These are phyloP conservation scores for Phanerochaete carnosa DNA, from an alignment of 768 basidiomycete genomes.

Conservation along the genomic window DNA sequence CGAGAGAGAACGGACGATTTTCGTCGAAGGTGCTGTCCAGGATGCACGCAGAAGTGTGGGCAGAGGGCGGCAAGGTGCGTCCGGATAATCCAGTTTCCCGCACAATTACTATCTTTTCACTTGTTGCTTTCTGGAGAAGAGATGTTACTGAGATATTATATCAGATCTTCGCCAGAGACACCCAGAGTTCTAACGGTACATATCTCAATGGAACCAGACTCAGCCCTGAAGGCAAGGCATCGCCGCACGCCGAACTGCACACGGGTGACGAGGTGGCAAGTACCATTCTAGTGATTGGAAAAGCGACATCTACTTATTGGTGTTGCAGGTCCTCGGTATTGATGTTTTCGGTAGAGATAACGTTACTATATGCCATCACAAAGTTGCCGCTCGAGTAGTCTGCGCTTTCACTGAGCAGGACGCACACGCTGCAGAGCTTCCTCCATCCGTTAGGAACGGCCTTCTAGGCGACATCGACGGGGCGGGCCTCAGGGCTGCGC, in stretches of 20 bases:
- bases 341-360: background rate
- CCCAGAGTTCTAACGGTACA: slow-evolving; percentile 96
- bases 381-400: background rate
- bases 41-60: slow-evolving; percentile 97
- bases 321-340: background rate
- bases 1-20: slow-evolving; percentile 92
- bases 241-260: slow-evolving; percentile 90
- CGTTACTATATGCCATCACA: background rate
- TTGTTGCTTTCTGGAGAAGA: background rate
- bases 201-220: slow-evolving; percentile 96
- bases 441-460: background rate
- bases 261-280: slow-evolving; percentile 93
- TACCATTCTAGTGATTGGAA: slow-evolving; percentile 11
- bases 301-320: background rate
- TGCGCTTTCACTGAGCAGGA: background rate
- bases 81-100: background rate
- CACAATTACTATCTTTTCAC: too few relatives aligned
- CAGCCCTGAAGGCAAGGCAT: slow-evolving; percentile 84
- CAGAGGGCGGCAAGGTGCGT: slow-evolving; percentile 76
- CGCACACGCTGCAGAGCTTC: background rate
- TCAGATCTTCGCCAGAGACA: slow-evolving; percentile 96
- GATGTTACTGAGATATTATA: background rate
- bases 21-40: slow-evolving; percentile 92
- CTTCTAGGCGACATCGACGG: background rate
- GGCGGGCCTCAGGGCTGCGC: background rate